phyloP scores from a whole-genome alignment of 345 rosid species.

The Ceriops decandra region DNA sequence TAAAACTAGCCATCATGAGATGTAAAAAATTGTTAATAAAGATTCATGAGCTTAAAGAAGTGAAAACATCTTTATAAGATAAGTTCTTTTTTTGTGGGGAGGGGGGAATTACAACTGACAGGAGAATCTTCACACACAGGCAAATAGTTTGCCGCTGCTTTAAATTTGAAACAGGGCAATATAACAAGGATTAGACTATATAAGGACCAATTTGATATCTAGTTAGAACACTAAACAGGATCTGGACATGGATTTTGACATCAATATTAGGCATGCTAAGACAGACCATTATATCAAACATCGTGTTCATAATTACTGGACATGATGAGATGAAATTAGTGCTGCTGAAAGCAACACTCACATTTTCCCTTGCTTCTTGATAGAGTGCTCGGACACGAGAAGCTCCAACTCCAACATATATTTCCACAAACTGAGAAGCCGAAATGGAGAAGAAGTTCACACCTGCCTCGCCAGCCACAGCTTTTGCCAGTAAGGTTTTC shows the following conservation, averaged over 20 bases:
- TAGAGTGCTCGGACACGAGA: constrained; percentile 92
- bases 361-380: constrained; percentile 88
- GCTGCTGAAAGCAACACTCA: constrained; percentile 26
- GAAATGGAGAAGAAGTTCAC: constrained; percentile 97
- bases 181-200: not conserved
- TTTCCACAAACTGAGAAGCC: constrained; percentile 94
- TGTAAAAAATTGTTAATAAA: not conserved
- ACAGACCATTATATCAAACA: not conserved
- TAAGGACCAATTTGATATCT: not conserved
- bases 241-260: not conserved
- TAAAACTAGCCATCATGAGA: constrained; percentile 9
- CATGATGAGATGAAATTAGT: not conserved
- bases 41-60: not conserved
- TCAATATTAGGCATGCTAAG: not conserved
- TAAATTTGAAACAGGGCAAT: not conserved
- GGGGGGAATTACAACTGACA: too few relatives aligned
- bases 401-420: constrained; percentile 95
- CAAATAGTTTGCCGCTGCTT: not conserved
- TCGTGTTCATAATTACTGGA: not conserved
- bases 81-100: too few relatives aligned
- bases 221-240: not conserved
- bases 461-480: constrained; percentile 98
- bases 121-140: too few relatives aligned
- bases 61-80: not conserved
- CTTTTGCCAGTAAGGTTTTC: constrained; percentile 87